A percentile compares a stretch with the other conserved stretches of the same genome.
Conservation (phyloP, 495 filamentous ascomycete species). For the Elasticomyces elasticus region DNA sequence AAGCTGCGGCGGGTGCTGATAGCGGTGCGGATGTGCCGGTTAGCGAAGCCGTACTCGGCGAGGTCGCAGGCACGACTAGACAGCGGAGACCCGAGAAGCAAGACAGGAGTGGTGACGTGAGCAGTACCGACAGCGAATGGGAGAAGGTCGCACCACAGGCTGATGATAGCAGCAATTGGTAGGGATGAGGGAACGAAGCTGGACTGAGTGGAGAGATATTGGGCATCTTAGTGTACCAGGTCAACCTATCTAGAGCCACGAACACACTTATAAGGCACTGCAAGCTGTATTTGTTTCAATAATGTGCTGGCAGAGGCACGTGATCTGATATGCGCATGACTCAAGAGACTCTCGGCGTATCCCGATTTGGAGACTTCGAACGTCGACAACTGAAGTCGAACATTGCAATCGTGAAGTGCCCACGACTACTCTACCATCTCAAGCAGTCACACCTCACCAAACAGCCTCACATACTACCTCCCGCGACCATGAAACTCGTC, state of each 20-base stretch:
- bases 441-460: background rate
- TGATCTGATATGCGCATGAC: conserved; percentile 8
- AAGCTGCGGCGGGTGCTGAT: background rate
- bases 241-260: too few species aligned
- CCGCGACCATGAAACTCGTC: conserved; percentile 83
- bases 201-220: too few species aligned
- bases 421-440: too few species aligned
- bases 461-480: background rate
- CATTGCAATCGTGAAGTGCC: too few species aligned
- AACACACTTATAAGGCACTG: too few species aligned
- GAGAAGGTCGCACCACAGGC: conserved; percentile 38
- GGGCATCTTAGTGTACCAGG: too few species aligned
- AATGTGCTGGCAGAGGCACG: too few species aligned
- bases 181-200: too few species aligned
- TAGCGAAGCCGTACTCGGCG: background rate
- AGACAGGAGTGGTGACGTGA: conserved; percentile 27
- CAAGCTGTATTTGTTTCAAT: too few species aligned
- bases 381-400: background rate
- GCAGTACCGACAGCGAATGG: conserved; percentile 38
- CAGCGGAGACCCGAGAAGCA: conserved; percentile 8
- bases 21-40: background rate
- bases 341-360: background rate
- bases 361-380: background rate
- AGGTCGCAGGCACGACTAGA: background rate
- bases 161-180: too few species aligned